phyloP scores from a whole-genome alignment of 2,329 filamentous ascomycete genomes.

The Didymella arachidicola region DNA sequence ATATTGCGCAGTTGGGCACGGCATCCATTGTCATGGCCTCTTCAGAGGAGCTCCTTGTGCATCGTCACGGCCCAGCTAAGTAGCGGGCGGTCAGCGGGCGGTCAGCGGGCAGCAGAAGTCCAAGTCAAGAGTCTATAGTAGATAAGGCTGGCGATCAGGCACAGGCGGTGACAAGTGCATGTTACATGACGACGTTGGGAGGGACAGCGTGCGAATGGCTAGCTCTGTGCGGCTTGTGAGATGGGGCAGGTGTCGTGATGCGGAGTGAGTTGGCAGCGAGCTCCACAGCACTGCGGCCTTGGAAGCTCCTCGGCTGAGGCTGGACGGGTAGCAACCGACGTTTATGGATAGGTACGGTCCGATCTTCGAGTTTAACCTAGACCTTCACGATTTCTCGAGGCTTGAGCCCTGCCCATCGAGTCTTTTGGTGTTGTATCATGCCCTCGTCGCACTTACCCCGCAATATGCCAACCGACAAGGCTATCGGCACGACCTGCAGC shows the following conservation, averaged over 20 bases:
- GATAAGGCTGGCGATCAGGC: slow-evolving; percentile 34
- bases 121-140: not conserved
- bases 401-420: not conserved
- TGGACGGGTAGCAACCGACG: not conserved
- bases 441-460: slow-evolving; percentile 16
- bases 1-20: slow-evolving; percentile 52
- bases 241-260: slow-evolving; percentile 39
- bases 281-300: slow-evolving; percentile 22
- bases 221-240: slow-evolving; percentile 46
- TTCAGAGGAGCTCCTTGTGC: slow-evolving; percentile 35
- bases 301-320: not conserved
- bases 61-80: slow-evolving; percentile 35
- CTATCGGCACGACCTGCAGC: slow-evolving; percentile 9
- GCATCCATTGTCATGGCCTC: slow-evolving; percentile 46
- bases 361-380: not conserved
- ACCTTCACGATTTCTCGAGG: not conserved
- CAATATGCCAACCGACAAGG: slow-evolving; percentile 6
- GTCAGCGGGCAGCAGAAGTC: slow-evolving; percentile 13
- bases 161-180: slow-evolving; percentile 50
- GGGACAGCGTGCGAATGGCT: slow-evolving; percentile 37
- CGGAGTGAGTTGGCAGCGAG: slow-evolving; percentile 49
- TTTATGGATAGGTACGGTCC: not conserved
- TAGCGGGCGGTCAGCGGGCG: slow-evolving; percentile 1
- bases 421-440: not conserved
- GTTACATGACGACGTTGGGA: slow-evolving; percentile 48